Percentiles rank a stretch among this genome's conserved stretches.
These are phyloP conservation scores for Stentor coeruleus DNA, from an alignment of 73 alveolate species.

Conservation along the genomic window DNA sequence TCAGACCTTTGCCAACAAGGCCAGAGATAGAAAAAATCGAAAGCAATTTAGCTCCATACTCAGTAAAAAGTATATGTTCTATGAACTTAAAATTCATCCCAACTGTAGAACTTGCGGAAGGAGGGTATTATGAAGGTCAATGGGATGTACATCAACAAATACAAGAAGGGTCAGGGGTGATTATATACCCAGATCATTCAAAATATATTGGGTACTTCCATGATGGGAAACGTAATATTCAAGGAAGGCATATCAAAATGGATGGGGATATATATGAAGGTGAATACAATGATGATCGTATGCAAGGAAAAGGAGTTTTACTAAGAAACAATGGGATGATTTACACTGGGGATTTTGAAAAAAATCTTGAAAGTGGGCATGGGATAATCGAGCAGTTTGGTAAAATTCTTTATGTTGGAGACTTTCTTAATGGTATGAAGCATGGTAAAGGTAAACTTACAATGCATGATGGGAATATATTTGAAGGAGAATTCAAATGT, in stretches of 20 bases:
- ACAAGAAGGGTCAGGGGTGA: background rate
- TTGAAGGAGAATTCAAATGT: background rate
- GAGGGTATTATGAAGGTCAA: background rate
- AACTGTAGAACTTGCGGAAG: background rate
- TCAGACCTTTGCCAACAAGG: background rate
- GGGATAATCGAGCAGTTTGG: background rate
- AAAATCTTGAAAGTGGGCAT: background rate
- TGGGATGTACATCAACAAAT: background rate
- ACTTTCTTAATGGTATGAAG: background rate
- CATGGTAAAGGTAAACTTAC: background rate
- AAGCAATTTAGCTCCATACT: background rate
- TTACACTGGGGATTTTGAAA: background rate
- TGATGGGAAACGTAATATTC: slow-evolving; percentile 21
- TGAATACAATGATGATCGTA: background rate
- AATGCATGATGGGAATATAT: slow-evolving; percentile 25
- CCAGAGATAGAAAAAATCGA: background rate
- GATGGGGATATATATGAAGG: slow-evolving; percentile 11
- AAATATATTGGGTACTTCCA: background rate
- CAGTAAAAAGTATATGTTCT: background rate
- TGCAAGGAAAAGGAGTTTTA: background rate
- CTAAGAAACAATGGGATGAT: background rate
- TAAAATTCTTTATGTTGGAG: background rate
- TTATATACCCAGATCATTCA: background rate
- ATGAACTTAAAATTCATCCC: background rate
- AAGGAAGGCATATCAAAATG: slow-evolving; percentile 14